Percentiles rank a stretch among this genome's conserved stretches.
Conservation (phyloP, 768 basidiomycete species). For the Neoboletus magnificus region DNA sequence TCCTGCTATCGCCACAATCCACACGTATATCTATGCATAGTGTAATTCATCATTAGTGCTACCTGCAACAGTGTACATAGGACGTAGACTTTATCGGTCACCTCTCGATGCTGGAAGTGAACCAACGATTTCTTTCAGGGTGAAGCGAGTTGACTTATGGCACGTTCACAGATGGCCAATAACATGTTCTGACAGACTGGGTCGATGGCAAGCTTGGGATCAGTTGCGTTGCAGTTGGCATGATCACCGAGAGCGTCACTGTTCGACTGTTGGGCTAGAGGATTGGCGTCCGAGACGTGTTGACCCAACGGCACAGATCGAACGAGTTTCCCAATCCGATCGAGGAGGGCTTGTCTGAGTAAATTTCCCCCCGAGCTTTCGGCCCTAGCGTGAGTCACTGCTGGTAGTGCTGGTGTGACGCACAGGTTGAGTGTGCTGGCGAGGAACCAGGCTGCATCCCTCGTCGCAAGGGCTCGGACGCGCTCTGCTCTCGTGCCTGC, state of each 20-base stretch:
- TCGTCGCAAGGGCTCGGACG: conserved; percentile 22
- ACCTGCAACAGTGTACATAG: conserved; percentile 14
- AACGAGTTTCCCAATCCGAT: conserved; percentile 24
- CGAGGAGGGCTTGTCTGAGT: conserved; percentile 18
- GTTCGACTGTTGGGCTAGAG: not conserved
- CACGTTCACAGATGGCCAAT: conserved; percentile 28
- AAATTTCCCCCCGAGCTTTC: not conserved
- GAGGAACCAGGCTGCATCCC: conserved; percentile 30
- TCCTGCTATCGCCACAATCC: not conserved
- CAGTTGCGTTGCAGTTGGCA: no score
- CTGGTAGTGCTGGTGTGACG: not conserved
- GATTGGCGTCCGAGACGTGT: not conserved
- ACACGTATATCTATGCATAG: conserved; percentile 15
- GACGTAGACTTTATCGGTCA: not conserved
- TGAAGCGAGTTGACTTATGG: conserved; percentile 12
- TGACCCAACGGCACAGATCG: not conserved
- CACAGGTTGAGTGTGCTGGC: conserved; percentile 25
- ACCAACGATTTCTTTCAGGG: not conserved
- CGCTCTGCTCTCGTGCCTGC: conserved; percentile 15
- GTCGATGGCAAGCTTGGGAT: conserved; percentile 10
- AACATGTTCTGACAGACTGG: conserved; percentile 26
- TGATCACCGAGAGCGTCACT: not conserved
- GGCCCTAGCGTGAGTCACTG: not conserved
- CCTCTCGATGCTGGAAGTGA: not conserved
- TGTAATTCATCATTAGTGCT: conserved; percentile 15